A percentile compares a stretch with the other conserved stretches of the same genome.
phyloP scores from a whole-genome alignment of 371 early-diverging fungal species.

The Mortierella sp. region DNA sequence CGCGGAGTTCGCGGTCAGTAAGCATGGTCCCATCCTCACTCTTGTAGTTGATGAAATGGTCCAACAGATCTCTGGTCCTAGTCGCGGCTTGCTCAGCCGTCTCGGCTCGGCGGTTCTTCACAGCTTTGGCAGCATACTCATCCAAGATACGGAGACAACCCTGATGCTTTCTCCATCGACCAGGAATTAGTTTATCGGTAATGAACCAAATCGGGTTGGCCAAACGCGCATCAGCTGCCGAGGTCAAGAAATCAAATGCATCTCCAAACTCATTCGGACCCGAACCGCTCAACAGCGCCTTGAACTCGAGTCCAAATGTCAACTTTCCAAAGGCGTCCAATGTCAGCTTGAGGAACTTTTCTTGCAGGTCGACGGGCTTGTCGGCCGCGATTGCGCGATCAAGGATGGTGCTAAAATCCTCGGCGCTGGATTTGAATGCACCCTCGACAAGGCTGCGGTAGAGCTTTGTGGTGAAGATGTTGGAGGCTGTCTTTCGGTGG shows the following conservation, averaged over 20 bases:
- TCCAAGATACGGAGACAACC: slow-evolving; percentile 25
- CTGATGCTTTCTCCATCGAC: slow-evolving; percentile 14
- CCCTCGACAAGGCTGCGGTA: slow-evolving; percentile 55
- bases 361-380: slow-evolving; percentile 68
- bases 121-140: slow-evolving; percentile 30
- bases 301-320: slow-evolving; percentile 47
- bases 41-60: slow-evolving; percentile 36
- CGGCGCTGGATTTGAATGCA: slow-evolving; percentile 26
- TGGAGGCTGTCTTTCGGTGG: slow-evolving; percentile 77
- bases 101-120: slow-evolving; percentile 34
- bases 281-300: slow-evolving; percentile 13
- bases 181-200: slow-evolving; percentile 37
- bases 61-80: slow-evolving; percentile 40
- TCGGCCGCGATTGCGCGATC: slow-evolving; percentile 20
- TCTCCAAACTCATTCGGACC: slow-evolving; percentile 44
- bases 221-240: slow-evolving; percentile 19
- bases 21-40: slow-evolving; percentile 39
- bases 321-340: slow-evolving; percentile 53
- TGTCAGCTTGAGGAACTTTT: slow-evolving; percentile 45
- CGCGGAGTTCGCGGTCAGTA: slow-evolving; percentile 37
- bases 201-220: slow-evolving; percentile 39
- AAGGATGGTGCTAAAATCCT: slow-evolving; percentile 20
- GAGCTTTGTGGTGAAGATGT: slow-evolving; percentile 79
- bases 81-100: slow-evolving; percentile 19
- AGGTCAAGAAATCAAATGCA: slow-evolving; percentile 40